Evolutionary conservation across 495 filamentous ascomycete species (phyloP).

Genomic region (Amniculicola lignicola): DNA sequence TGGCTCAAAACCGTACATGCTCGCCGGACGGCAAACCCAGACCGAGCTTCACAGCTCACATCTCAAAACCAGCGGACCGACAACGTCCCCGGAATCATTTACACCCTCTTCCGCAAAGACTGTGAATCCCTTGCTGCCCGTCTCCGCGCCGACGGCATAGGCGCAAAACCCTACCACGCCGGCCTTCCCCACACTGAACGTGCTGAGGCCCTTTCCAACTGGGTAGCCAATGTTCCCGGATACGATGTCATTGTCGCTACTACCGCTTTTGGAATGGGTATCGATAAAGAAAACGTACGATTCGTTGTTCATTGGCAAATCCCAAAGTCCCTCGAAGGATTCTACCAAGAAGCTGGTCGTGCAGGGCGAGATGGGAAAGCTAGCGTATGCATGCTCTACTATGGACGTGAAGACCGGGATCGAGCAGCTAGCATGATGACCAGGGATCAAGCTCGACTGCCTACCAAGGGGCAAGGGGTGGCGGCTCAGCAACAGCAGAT

Average conservation of each 20-base stretch:
- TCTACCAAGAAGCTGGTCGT: slow-evolving; percentile 91
- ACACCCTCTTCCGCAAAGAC: slow-evolving; percentile 73
- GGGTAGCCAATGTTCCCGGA: slow-evolving; percentile 68
- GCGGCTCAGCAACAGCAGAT: slow-evolving; percentile 49
- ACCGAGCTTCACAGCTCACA: slow-evolving; percentile 51
- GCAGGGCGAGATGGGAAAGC: slow-evolving; percentile 88
- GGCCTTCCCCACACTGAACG: slow-evolving; percentile 60
- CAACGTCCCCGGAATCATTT: slow-evolving; percentile 81
- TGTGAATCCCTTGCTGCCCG: slow-evolving; percentile 70
- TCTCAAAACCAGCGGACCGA: slow-evolving; percentile 51
- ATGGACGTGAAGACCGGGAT: slow-evolving; percentile 78
- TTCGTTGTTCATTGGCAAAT: slow-evolving; percentile 94
- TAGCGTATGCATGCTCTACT: slow-evolving; percentile 81
- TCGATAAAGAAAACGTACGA: slow-evolving; percentile 88
- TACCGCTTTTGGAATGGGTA: slow-evolving; percentile 96
- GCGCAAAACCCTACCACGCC: slow-evolving; percentile 69
- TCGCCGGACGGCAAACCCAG: slow-evolving; percentile 54
- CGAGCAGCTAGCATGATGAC: slow-evolving; percentile 52
- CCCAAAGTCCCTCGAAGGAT: slow-evolving; percentile 89
- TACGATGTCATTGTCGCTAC: slow-evolving; percentile 94
- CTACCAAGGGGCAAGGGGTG: slow-evolving; percentile 22
- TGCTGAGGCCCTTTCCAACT: slow-evolving; percentile 62
- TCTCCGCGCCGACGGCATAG: slow-evolving; percentile 59
- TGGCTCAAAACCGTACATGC: slow-evolving; percentile 72
- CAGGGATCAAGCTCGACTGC: slow-evolving; percentile 29